Evolutionary conservation across 768 basidiomycete species (phyloP), one percentile per base, ranked within the genome.

Genomic region (Mrakia frigida): DNA sequence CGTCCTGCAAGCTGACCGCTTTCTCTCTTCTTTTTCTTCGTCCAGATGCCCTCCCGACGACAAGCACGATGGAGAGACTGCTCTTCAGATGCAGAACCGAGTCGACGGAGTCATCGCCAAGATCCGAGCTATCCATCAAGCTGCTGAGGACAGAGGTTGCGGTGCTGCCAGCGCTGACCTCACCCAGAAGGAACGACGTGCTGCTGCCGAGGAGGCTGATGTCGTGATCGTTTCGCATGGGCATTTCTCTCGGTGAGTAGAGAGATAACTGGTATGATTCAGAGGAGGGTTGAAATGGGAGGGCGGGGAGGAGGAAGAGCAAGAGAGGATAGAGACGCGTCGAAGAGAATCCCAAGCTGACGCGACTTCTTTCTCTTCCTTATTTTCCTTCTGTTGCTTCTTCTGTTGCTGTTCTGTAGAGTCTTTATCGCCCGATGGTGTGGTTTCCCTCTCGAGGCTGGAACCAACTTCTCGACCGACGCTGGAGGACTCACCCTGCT

Each of bases 391-490:
- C 25, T 14, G 52, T 31, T 13, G 39, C 35, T 33, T 9, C 10
- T 69, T 69, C 43, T n/a, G 11, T 7, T 41, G 6, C 43, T 46
- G 7, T 28, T 50, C 39, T 59, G 7, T 9, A 59, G 46, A 43
- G 35, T 28, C 56, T 71, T 28, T 39, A 77, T 71, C 65, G 65
- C 65, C 39, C 76, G 76, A 43, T 77, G 76, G 76, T 77, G 76
- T 43, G 76, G 76, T 11, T 77, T 77, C 67, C 76, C 76, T 33
- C 67, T 77, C 63, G 76, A 50, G 52, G 70, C 76, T n/a, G 76
- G 76, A 65, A 77, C 76, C 52, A 73, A 77, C 70, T 77, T 77
- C 35, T 61, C 76, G 50, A 77, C 76, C n/a, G 74, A 75, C 35
- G 59, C 72, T 46, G 72, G 76, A 73, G 76, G 75, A 39, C 61